Evolutionary conservation across 192 early-diverging fungal species (phyloP), one percentile per base, ranked within the genome.

Genomic region (Entomortierella chlamydospora): DNA sequence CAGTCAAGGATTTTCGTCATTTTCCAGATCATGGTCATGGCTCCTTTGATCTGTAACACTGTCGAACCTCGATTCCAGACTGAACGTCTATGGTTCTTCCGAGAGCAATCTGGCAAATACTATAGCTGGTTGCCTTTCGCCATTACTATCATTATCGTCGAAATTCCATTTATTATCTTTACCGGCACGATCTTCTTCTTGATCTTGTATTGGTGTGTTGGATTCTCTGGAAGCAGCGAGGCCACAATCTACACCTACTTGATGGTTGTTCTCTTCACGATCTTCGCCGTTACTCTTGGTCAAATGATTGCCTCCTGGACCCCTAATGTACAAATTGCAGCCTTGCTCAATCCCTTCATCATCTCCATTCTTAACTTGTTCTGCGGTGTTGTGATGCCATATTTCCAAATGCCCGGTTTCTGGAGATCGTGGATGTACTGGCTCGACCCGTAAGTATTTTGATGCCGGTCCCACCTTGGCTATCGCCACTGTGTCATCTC

Each of bases 121-220:
- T 93, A 93, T 65, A 84, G 79, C 37, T 91, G 88, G 86, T 66
- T 84, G 8, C 87, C 92, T 2, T 93, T 91, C 73, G 84, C 85
- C 33, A 43, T 90, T 6, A 85, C 90, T 15, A 88, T 91, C 45
- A 82, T 90, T 26, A 52, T 90, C 4, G 89, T 89, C 28, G 91
- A 95, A 61, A 73, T 91, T 22, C 93, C 93, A 0, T 95, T 90
- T 57, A 83, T 90, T 1, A 63, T 91, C 13, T 64, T 91, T 50
- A 81, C 83, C 42, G 71, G 88, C 55, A 90, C 92, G 0, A 34
- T 84, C 47, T 91, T 89, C 70, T 93, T 92, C 79, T 79, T 87
- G 31, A 72, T 88, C 26, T 89, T 92, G 43, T 95, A 95, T 82
- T 95, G 90, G 89, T 84, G 88, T 22, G 86, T 88, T n/a, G 91